Conservation (phyloP, 2,329 filamentous ascomycete species). For the Helicocarpus griseus region DNA sequence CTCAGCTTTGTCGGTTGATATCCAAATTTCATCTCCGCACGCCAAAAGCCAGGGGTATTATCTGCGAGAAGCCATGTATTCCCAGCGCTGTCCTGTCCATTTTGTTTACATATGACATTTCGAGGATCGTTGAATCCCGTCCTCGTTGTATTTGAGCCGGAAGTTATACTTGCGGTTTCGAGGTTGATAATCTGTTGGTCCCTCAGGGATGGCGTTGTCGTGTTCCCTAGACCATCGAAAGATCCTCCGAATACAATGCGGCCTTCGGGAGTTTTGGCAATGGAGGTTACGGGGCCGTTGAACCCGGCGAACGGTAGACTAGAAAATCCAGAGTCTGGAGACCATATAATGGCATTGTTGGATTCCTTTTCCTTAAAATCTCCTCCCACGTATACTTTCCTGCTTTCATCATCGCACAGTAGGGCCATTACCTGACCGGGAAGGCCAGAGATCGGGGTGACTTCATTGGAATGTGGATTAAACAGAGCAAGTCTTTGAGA, state of each 20-base stretch:
- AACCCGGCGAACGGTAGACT: constrained; percentile 87
- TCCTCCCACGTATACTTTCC: constrained; percentile 85
- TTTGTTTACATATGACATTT: constrained; percentile 70
- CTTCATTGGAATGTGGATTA: constrained; percentile 58
- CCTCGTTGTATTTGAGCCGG: constrained; percentile 50
- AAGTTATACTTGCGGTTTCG: constrained; percentile 62
- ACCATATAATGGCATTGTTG: constrained; percentile 83
- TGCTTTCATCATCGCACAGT: constrained; percentile 66
- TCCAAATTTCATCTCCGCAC: constrained; percentile 69
- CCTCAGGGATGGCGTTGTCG: constrained; percentile 48
- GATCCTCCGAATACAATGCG: constrained; percentile 86
- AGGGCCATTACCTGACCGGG: constrained; percentile 73
- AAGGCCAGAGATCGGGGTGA: constrained; percentile 70
- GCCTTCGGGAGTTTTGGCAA: constrained; percentile 66
- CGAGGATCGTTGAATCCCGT: constrained; percentile 63
- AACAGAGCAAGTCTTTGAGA: constrained; percentile 74
- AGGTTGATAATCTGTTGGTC: constrained; percentile 76
- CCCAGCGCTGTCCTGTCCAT: constrained; percentile 57
- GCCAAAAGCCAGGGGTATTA: constrained; percentile 68
- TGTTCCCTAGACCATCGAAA: constrained; percentile 82
- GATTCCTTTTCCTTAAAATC: constrained; percentile 72
- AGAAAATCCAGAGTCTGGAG: constrained; percentile 56
- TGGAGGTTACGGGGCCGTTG: constrained; percentile 83
- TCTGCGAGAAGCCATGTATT: constrained; percentile 76
- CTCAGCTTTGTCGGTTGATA: constrained; percentile 81